Base-by-base conservation (phyloP, 345 rosid species). In the Melastoma malabathricum region DNA sequence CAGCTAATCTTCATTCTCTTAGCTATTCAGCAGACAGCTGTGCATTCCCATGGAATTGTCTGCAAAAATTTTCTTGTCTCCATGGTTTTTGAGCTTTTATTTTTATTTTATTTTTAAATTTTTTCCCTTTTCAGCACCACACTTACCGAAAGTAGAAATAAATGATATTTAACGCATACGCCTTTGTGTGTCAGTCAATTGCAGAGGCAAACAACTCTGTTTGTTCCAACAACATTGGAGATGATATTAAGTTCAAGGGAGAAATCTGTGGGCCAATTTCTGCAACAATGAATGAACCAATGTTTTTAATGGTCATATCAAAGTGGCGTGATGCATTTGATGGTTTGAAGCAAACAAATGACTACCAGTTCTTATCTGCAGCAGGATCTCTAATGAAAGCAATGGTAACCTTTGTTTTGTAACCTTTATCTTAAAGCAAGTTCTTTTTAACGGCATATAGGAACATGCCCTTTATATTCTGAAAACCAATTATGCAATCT, bases 191-290 rank as follows among this genome's bases (percentile, higher is more conserved):
- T 61, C 73, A 86, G 96, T 75, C 75, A 45, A 62, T 55, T 34
- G 34, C 8, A 47, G 72, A 64, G 59, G 64, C 51, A n/a, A 68
- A 71, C 46, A 52, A 63, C 43, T 60, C 69, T 60, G 73, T 62
- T 58, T 62, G 57, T 29, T 22, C 56, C 5, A 41, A 68, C n/a
- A 59, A 71, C 47, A 48, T 29, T 61, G 79, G 58, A 47, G 86
- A 60, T 56, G 65, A 31, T 61, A 72, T 79, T 31, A 49, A 56
- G 58, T 82, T 79, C 68, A 73, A 76, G 48, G 93, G 80, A 63
- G 79, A 77, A 71, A 57, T 82, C 46, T 92, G 98, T 64, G 95
- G 95, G 55, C 98, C 98, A 15, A 79, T 92, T 70, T 87, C 98
- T 58, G 81, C 80, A 68, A 67, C 98, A 46, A 80, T 87, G 74